A percentile compares a stretch with the other conserved stretches of the same genome.
These are phyloP conservation scores for Gaeumannomyces tritici DNA, from an alignment of 2,329 filamentous ascomycete genomes.

Conservation along the genomic window DNA sequence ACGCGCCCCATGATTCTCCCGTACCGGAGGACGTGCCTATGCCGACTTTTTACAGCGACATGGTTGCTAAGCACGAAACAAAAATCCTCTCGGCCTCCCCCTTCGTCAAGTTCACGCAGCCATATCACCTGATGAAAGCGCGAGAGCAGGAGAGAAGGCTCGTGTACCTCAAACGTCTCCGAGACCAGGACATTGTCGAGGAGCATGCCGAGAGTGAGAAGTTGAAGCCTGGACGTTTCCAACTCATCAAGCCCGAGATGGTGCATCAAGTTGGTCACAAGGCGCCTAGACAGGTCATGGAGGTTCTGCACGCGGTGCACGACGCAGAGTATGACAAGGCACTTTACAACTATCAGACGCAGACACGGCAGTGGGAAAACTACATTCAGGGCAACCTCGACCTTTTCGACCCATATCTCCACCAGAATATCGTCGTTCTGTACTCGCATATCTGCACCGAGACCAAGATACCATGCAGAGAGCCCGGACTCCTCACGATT, in stretches of 20 bases:
- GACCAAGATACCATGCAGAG: conserved; percentile 86
- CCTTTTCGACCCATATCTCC: conserved; percentile 87
- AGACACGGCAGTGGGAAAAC: conserved; percentile 92
- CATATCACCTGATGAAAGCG: conserved; percentile 84
- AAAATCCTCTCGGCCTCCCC: conserved; percentile 92
- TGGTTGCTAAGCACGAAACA: conserved; percentile 87
- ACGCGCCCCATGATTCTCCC: conserved; percentile 39
- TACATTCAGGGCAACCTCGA: conserved; percentile 83
- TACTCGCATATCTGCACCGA: conserved; percentile 91
- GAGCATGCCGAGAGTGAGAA: conserved; percentile 50
- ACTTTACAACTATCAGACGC: conserved; percentile 84
- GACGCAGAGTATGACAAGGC: conserved; percentile 96
- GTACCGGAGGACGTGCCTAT: conserved; percentile 72
- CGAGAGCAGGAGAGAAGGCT: conserved; percentile 83
- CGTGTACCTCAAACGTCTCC: conserved; percentile 69
- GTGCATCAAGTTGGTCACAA: conserved; percentile 74
- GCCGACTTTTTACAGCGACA: conserved; percentile 89
- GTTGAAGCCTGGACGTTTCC: conserved; percentile 61
- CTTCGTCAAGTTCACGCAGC: conserved; percentile 90
- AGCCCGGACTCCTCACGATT: conserved; percentile 81
- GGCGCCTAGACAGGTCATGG: conserved; percentile 78
- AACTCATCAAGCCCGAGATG: conserved; percentile 92
- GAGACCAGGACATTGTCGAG: conserved; percentile 62
- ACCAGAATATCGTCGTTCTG: conserved; percentile 91
- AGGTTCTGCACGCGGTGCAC: conserved; percentile 89